Conservation (phyloP, 306 rosid species). For the Prunus mongolica region DNA sequence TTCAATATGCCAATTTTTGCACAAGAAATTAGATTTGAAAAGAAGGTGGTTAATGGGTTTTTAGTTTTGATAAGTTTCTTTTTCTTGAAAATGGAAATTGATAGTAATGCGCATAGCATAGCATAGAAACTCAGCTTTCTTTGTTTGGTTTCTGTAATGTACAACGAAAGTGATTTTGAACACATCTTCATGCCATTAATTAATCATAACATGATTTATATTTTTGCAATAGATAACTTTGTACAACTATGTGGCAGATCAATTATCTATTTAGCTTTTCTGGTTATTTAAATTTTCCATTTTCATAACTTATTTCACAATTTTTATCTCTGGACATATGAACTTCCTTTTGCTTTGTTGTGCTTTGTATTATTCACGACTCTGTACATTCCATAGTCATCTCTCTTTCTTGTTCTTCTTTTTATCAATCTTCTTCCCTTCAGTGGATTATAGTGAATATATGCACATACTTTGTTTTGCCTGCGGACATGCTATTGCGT, state of each 20-base stretch:
- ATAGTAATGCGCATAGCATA: not conserved
- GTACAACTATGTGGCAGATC: not conserved
- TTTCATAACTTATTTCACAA: not conserved
- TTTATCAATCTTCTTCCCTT: not conserved
- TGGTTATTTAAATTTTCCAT: not conserved
- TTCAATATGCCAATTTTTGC: not conserved
- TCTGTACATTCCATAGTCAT: not conserved
- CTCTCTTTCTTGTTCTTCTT: not conserved
- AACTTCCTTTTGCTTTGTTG: not conserved
- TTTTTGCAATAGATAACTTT: not conserved
- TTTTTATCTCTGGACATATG: not conserved
- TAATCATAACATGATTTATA: not conserved
- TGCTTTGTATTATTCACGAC: not conserved
- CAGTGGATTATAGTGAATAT: not conserved
- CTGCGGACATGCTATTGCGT: not conserved
- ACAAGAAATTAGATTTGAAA: not conserved
- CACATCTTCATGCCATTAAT: not conserved
- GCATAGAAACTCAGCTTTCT: not conserved
- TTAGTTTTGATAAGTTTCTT: not conserved
- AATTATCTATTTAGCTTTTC: not conserved
- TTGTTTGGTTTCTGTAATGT: not conserved
- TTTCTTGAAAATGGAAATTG: not conserved
- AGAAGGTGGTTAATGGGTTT: not conserved
- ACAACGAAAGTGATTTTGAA: not conserved
- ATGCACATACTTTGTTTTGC: not conserved